A percentile compares a stretch with the other conserved stretches of the same genome.
Conservation (phyloP, 2,329 filamentous ascomycete species). For the Colletotrichum sp. region DNA sequence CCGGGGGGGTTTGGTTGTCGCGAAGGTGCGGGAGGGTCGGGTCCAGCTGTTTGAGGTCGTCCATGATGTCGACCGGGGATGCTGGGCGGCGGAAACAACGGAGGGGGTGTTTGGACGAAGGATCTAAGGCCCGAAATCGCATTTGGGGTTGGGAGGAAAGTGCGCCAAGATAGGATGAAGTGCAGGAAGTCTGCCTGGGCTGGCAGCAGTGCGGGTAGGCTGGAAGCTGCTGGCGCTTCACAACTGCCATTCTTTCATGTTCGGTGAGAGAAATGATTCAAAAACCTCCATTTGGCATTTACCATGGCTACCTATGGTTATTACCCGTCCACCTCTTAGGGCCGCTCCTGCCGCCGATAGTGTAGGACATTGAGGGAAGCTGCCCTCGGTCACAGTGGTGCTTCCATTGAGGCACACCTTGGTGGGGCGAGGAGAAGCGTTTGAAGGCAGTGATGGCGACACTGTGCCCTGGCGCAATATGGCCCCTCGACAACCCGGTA, state of each 20-base stretch:
- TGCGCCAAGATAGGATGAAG: neutral
- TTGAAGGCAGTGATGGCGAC: neutral
- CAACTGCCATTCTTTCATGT: neutral
- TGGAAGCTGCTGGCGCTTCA: neutral
- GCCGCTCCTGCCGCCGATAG: neutral
- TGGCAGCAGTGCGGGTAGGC: neutral
- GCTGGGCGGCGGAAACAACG: neutral
- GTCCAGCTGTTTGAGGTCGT: constrained; percentile 6
- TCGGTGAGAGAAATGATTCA: neutral
- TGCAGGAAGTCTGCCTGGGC: neutral
- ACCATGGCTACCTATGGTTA: neutral
- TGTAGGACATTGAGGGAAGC: neutral
- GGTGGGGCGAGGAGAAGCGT: neutral
- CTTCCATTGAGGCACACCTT: neutral
- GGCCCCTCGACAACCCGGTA: neutral
- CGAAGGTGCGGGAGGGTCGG: neutral
- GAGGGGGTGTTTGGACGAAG: neutral
- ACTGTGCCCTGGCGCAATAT: neutral
- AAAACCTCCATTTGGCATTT: neutral
- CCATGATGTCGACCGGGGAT: constrained; percentile 14
- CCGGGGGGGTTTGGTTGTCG: neutral
- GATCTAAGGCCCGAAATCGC: neutral
- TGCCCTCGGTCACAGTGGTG: neutral
- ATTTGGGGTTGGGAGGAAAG: neutral
- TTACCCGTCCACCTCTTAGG: neutral